Percentiles rank a stretch among this genome's conserved stretches.
Evolutionary conservation across 2,329 filamentous ascomycete species (phyloP).

Genomic region (Hymenoscyphus infarciens): DNA sequence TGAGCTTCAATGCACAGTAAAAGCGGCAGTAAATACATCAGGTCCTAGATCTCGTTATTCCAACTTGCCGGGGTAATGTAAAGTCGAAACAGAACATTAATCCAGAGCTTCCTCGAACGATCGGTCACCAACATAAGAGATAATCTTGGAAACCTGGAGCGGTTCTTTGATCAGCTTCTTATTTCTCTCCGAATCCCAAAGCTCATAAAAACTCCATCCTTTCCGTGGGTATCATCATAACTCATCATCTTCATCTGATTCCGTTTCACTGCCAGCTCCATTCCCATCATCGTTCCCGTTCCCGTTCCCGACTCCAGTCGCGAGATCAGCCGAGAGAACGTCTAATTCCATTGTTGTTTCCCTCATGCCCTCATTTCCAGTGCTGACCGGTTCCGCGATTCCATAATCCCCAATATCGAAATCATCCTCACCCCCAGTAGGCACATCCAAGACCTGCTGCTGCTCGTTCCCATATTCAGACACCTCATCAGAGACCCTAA

Average conservation of each 20-base stretch:
- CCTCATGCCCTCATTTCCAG: background rate
- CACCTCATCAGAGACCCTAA: too few relatives aligned
- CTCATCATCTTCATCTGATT: constrained; percentile 24
- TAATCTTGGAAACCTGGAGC: too few relatives aligned
- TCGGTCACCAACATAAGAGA: too few relatives aligned
- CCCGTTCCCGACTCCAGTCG: background rate
- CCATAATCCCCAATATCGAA: constrained; percentile 5
- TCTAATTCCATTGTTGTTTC: background rate
- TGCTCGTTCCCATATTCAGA: too few relatives aligned
- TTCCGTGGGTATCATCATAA: constrained; percentile 15
- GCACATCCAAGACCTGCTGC: constrained; percentile 13
- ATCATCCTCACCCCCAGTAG: constrained; percentile 13
- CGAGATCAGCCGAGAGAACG: background rate
- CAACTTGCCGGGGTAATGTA: too few relatives aligned
- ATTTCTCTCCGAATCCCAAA: background rate
- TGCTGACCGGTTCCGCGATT: background rate
- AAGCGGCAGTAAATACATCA: too few relatives aligned
- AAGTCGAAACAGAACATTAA: too few relatives aligned
- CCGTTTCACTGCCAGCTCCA: constrained; percentile 9
- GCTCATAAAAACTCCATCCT: background rate
- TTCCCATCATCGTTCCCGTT: background rate
- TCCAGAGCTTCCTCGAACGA: too few relatives aligned
- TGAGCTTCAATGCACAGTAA: background rate
- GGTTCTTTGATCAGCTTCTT: background rate
- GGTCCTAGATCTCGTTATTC: too few relatives aligned